Evolutionary conservation across 2,329 filamentous ascomycete genomes (phyloP).

Genomic region (Calonectria hawksworthii): DNA sequence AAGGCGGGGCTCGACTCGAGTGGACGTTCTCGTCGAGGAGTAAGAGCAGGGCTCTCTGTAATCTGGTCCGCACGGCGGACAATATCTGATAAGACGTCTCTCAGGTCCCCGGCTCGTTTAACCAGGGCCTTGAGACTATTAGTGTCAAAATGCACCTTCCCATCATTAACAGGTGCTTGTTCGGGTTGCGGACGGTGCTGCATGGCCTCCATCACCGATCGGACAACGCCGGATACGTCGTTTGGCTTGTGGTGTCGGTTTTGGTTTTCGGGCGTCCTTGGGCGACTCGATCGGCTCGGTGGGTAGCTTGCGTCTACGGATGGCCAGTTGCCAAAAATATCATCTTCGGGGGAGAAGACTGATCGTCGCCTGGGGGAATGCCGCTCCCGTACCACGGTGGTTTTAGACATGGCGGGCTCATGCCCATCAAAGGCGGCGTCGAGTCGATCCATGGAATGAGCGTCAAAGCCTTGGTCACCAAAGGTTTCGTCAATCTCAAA

Average conservation of each 20-base stretch:
- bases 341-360: constrained; percentile 75
- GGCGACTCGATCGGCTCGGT: constrained; percentile 56
- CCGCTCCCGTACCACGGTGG: constrained; percentile 68
- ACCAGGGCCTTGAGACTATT: constrained; percentile 78
- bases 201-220: constrained; percentile 75
- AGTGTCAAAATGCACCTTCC: constrained; percentile 74
- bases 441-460: constrained; percentile 57
- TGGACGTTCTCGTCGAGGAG: constrained; percentile 60
- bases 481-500: constrained; percentile 60
- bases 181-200: constrained; percentile 65
- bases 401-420: constrained; percentile 62
- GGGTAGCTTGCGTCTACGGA: constrained; percentile 55
- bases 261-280: constrained; percentile 57
- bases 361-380: constrained; percentile 68
- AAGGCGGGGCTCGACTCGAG: constrained; percentile 76
- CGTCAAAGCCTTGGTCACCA: constrained; percentile 63
- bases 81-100: constrained; percentile 71
- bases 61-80: constrained; percentile 72
- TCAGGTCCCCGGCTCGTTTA: constrained; percentile 71
- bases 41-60: constrained; percentile 68
- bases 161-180: constrained; percentile 51
- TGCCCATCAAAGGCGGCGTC: constrained; percentile 59
- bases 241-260: constrained; percentile 50
- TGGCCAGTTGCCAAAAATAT: constrained; percentile 72
- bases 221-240: constrained; percentile 65